A percentile compares a stretch with the other conserved stretches of the same genome.
These are phyloP conservation scores for Plasmopara muralis DNA, from an alignment of 352 stramenopile genomes.

Conservation along the genomic window DNA sequence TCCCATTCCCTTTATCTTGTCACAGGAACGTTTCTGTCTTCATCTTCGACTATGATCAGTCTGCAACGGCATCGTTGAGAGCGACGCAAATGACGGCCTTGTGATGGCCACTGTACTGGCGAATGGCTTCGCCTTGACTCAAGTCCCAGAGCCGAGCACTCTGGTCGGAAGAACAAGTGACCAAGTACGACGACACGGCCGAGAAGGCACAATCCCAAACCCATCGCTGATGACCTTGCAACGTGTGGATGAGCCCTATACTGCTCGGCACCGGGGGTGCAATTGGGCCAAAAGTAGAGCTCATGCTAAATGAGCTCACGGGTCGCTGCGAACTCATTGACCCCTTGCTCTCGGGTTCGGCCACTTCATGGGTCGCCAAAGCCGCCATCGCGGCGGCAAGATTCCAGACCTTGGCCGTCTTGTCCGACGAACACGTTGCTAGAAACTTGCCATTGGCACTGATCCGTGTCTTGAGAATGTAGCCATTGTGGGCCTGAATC, in stretches of 20 bases:
- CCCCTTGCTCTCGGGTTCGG: constrained; percentile 26
- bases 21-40: constrained; percentile 1
- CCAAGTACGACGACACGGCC: constrained; percentile 96
- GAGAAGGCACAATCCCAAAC: constrained; percentile 98
- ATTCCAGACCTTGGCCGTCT: constrained; percentile 90
- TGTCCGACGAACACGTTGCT: constrained; percentile 91
- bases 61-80: constrained; percentile 76
- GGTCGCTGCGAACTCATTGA: constrained; percentile 27
- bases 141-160: constrained; percentile 97
- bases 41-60: constrained; percentile 21
- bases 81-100: constrained; percentile 87
- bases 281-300: constrained; percentile 18
- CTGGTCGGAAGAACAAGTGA: constrained; percentile 95
- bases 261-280: constrained; percentile 24
- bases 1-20: neutral
- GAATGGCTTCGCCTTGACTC: constrained; percentile 77
- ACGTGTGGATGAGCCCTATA: constrained; percentile 61
- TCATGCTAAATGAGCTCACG: constrained; percentile 28
- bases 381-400: constrained; percentile 30
- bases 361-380: constrained; percentile 9
- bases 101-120: constrained; percentile 86
- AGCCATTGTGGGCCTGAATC: constrained; percentile 85
- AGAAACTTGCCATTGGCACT: constrained; percentile 83
- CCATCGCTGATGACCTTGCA: constrained; percentile 92
- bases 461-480: constrained; percentile 88